These are phyloP conservation scores for Peronospora belbahrii DNA, from an alignment of 352 stramenopile species.

Conservation along the genomic window DNA sequence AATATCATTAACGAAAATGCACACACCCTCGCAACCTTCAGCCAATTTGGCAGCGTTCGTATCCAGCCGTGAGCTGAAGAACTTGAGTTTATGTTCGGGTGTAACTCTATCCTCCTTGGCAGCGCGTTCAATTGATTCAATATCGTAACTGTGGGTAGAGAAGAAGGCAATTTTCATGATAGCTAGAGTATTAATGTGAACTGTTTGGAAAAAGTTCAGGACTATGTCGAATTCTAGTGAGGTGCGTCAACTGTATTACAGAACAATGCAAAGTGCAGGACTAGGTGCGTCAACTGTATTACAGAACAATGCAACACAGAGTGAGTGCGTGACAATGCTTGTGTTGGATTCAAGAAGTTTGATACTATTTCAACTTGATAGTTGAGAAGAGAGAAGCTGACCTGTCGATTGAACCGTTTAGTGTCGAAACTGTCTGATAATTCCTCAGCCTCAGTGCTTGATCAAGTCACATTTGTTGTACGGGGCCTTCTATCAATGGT, in stretches of 20 bases:
- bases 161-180: slow-evolving; percentile 74
- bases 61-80: slow-evolving; percentile 50
- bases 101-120: slow-evolving; percentile 38
- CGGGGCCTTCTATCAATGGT: too few relatives aligned
- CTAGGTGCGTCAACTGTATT: slow-evolving; percentile 7
- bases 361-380: too few relatives aligned
- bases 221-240: slow-evolving; percentile 11
- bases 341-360: too few relatives aligned
- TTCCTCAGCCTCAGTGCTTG: too few relatives aligned
- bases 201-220: slow-evolving; percentile 12
- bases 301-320: too few relatives aligned
- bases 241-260: slow-evolving; percentile 4
- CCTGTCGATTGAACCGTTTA: too few relatives aligned
- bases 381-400: too few relatives aligned
- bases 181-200: slow-evolving; percentile 27
- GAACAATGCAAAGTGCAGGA: slow-evolving; percentile 26
- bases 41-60: slow-evolving; percentile 44
- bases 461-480: too few relatives aligned
- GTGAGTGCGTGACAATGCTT: too few relatives aligned
- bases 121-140: slow-evolving; percentile 40
- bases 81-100: slow-evolving; percentile 41
- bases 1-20: slow-evolving; percentile 85
- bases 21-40: slow-evolving; percentile 46
- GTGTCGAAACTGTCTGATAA: too few relatives aligned
- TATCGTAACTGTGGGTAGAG: slow-evolving; percentile 68